Evolutionary conservation across 2,329 filamentous ascomycete genomes (phyloP).

Genomic region (Coniochaeta ligniaria): DNA sequence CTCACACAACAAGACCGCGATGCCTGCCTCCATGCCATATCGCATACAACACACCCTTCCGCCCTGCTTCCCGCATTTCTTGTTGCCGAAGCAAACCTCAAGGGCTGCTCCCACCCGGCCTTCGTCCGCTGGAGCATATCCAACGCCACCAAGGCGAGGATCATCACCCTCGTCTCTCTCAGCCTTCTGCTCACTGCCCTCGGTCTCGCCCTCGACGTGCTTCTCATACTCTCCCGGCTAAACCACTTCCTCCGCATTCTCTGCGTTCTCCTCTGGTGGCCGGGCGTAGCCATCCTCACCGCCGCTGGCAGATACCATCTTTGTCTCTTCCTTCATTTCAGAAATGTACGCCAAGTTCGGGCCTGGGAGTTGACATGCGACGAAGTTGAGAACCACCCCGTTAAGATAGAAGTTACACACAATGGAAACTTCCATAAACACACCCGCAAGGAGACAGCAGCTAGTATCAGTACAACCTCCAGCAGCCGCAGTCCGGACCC

Average conservation of each 20-base stretch:
- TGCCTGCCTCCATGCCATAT: constrained; percentile 28
- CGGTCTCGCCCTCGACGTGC: constrained; percentile 20
- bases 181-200: constrained; percentile 14
- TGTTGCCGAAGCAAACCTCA: constrained; percentile 26
- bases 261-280: constrained; percentile 25
- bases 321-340: constrained; percentile 25
- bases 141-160: constrained; percentile 28
- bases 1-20: constrained; percentile 28
- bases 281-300: constrained; percentile 23
- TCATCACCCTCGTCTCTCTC: constrained; percentile 19
- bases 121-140: constrained; percentile 29
- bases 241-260: constrained; percentile 19
- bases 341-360: constrained; percentile 23
- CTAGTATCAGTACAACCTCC: constrained; percentile 6
- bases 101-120: constrained; percentile 28
- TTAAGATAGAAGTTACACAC: constrained; percentile 7
- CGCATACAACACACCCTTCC: constrained; percentile 36
- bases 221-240: constrained; percentile 23
- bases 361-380: no score
- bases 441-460: constrained; percentile 2
- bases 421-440: constrained; percentile 4
- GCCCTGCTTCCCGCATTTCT: constrained; percentile 31
- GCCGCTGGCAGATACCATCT: constrained; percentile 25
- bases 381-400: neutral
- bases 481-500: constrained; percentile 11